These are phyloP conservation scores for Sugiyamaella novakii DNA, from an alignment of 1,139 yeast genomes.

Conservation along the genomic window DNA sequence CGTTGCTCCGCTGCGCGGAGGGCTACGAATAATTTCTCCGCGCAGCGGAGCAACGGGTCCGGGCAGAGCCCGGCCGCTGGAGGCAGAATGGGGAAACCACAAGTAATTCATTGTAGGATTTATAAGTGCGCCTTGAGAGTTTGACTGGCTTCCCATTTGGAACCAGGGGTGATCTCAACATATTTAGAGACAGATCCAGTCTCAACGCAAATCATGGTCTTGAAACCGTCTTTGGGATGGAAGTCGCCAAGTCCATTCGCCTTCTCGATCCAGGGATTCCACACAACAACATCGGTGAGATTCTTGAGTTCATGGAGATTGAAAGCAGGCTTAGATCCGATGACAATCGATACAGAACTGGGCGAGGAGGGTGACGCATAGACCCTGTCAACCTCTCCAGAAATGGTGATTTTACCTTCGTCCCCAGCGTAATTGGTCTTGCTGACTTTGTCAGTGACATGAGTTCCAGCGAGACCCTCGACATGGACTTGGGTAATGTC, in stretches of 20 bases:
- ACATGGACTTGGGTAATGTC: conserved; percentile 79
- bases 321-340: conserved; percentile 69
- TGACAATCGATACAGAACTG: conserved; percentile 57
- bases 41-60: conserved; percentile 16
- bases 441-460: conserved; percentile 74
- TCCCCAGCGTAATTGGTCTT: conserved; percentile 57
- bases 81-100: conserved; percentile 5
- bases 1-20: conserved; percentile 10
- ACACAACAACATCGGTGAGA: conserved; percentile 87
- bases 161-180: conserved; percentile 62
- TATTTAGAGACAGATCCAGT: conserved; percentile 85
- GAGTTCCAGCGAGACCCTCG: conserved; percentile 70
- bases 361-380: conserved; percentile 55
- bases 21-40: background rate
- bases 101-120: too few species aligned
- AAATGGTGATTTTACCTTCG: conserved; percentile 70
- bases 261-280: conserved; percentile 96
- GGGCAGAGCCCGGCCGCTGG: conserved; percentile 18
- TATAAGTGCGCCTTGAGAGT: conserved; percentile 42
- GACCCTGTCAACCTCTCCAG: conserved; percentile 81
- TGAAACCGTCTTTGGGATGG: conserved; percentile 78
- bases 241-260: conserved; percentile 83
- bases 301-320: conserved; percentile 60
- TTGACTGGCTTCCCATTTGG: conserved; percentile 72
- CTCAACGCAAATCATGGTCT: conserved; percentile 89